Base-by-base conservation (phyloP, 2,329 filamentous ascomycete species). In the Alternaria ethzedia region DNA sequence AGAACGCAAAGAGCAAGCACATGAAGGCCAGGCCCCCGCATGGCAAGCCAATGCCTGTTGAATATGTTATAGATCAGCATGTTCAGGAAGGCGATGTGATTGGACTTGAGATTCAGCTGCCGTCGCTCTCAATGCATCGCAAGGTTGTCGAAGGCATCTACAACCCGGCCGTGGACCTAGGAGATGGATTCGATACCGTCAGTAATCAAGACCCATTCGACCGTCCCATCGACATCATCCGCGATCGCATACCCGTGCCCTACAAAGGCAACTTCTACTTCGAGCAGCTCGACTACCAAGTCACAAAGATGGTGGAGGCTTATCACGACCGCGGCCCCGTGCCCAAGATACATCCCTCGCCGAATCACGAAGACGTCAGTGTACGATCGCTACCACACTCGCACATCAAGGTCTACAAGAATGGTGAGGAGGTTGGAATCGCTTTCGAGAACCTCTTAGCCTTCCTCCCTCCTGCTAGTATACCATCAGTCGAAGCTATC, bases 181-280 rank as follows among this genome's bases (percentile, higher is more conserved):
- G 85, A 44, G 87, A 90, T 63, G 83, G 83, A 36, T 84, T 85
- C 68, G 88, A 90, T 47, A 84, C 87, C 5, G 41, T 68, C 45
- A 63, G 64, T 49, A 56, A 71, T 20, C 67, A 65, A 46, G 80
- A 81, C 13, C 75, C 78, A 2, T 71, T 75, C 30, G 84, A 86
- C 1, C 85, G 86, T n/a, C 87, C 87, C 0, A 82, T 88, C 15
- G 96, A 98, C 78, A 91, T 98, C 66, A 92, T 99, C 63, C 93
- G 96, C 66, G 96, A 99, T 79, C 92, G 96, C 52, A 93, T 97
- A 47, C 94, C 96, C 1, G 97, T 98, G 69, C 90, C 94, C 10
- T 96, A 97, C 84, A 97, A 97, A 80, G 89, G 91, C 45, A 93
- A 96, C 78, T 91, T 94, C 57, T 97, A 96, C 82, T 97, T 97